phyloP scores from a whole-genome alignment of 495 filamentous ascomycete genomes.

The Thozetella sp. region DNA sequence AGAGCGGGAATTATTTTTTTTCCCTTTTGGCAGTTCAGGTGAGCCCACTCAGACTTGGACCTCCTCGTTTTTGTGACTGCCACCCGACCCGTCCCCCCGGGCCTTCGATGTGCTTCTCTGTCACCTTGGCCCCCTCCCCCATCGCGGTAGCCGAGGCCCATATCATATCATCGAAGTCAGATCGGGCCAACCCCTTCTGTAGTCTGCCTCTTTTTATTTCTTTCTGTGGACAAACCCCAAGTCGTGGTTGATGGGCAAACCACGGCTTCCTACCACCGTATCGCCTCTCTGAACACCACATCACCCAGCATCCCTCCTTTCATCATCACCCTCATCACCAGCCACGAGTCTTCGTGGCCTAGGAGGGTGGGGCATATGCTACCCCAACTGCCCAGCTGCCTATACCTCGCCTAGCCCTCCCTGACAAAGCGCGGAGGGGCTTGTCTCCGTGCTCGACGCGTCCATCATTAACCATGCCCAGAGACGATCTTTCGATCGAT shows the following conservation, averaged over 20 bases:
- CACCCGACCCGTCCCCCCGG: neutral
- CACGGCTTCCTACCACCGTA: neutral
- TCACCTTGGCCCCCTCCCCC: neutral
- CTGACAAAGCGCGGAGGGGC: conserved; percentile 7
- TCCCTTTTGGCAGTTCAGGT: conserved; percentile 1
- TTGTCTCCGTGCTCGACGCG: conserved; percentile 13
- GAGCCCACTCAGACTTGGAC: neutral
- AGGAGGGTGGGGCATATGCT: neutral
- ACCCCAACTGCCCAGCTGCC: neutral
- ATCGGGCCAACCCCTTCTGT: neutral
- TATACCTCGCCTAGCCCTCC: neutral
- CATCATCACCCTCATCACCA: neutral
- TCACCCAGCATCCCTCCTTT: neutral
- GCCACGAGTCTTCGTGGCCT: neutral
- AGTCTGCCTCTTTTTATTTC: neutral
- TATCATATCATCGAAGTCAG: neutral
- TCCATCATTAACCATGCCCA: conserved; percentile 56
- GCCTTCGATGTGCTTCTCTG: neutral
- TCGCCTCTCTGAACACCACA: neutral
- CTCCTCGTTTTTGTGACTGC: neutral
- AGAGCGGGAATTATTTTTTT: neutral
- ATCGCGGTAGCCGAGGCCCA: conserved; percentile 1
- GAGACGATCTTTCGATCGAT: conserved; percentile 65
- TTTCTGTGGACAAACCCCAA: neutral
- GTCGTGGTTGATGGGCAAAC: neutral